Evolutionary conservation across 208 protist genomes (phyloP), one percentile per base, ranked within the genome.

Genomic region (Acanthamoeba culbertsoni): DNA sequence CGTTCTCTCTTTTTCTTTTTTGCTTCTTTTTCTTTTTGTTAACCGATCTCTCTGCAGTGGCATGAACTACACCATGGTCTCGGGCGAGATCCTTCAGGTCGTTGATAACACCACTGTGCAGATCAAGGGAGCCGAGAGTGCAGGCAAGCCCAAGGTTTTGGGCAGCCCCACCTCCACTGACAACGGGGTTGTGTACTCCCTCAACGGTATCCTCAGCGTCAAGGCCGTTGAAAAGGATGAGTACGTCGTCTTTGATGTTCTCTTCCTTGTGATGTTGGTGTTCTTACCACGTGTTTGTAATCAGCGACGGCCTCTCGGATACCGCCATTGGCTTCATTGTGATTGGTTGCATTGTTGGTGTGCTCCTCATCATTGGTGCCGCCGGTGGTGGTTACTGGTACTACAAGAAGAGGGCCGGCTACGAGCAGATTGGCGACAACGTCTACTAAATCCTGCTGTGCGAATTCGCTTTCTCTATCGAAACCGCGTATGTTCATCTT

Each of bases 261-360:
- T 48, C 42, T 3, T 79, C 68, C 18, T 79, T 42, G 4, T 42
- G 63, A 16, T n/a, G 63, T 75, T 43, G 35, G 10, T 43, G 33
- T 14, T 75, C 31, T 79, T 4, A 79, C 12, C 33, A 7, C 7
- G 48, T 75, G 14, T 23, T 42, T 42, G 4, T 42, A 16, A 31
- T 16, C 16, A 48, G 12, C 79, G 14, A 31, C 45, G 79, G 79
- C 26, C 79, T 89, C 31, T 65, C 51, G 5, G 45, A 57, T 48
- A 89, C 79, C 14, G 79, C 79, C 20, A 89, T 89, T 48, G 79
- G 79, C 79, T 89, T 89, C 79, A 89, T 89, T 28, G 79, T 89
- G 31, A 89, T 89, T 37, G 79, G 79, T n/a, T 89, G 79, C 79
- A 89, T 89, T 28, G 33, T 65, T 31, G 79, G 79, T 26, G 79